These are phyloP conservation scores for Penicillium polonicum DNA, from an alignment of 2,329 filamentous ascomycete species.

Conservation along the genomic window DNA sequence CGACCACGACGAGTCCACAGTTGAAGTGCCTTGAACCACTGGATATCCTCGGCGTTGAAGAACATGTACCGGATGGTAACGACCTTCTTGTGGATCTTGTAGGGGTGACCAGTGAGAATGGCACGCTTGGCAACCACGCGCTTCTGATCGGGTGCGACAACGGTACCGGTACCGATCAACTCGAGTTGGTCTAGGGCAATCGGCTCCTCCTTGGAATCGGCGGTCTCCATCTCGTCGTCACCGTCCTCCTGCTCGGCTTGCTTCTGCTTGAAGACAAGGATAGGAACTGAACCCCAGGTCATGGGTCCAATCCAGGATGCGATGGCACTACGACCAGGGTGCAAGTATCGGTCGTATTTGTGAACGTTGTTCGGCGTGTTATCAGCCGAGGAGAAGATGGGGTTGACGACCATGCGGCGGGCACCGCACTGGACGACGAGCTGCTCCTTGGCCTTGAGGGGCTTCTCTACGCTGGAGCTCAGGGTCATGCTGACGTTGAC, in stretches of 20 bases:
- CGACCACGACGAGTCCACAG: slow-evolving; percentile 90
- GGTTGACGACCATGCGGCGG: slow-evolving; percentile 81
- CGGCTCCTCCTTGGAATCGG: slow-evolving; percentile 43
- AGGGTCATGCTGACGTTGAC: slow-evolving; percentile 89
- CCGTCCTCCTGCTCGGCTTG: slow-evolving; percentile 27
- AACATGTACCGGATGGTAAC: slow-evolving; percentile 99
- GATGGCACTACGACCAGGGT: slow-evolving; percentile 85
- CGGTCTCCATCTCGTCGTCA: slow-evolving; percentile 45
- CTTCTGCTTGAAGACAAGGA: slow-evolving; percentile 75
- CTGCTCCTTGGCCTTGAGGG: slow-evolving; percentile 89
- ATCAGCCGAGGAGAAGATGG: slow-evolving; percentile 84
- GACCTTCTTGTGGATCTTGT: slow-evolving; percentile 97
- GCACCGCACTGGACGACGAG: slow-evolving; percentile 89
- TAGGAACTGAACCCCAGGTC: slow-evolving; percentile 88
- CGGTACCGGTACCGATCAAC: slow-evolving; percentile 83
- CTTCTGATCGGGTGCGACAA: slow-evolving; percentile 68
- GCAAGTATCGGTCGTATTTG: slow-evolving; percentile 90
- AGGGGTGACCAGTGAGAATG: slow-evolving; percentile 91
- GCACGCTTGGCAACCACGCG: slow-evolving; percentile 91
- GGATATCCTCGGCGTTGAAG: slow-evolving; percentile 92
- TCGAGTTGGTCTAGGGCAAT: slow-evolving; percentile 54
- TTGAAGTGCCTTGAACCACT: slow-evolving; percentile 96
- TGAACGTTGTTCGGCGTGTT: slow-evolving; percentile 95
- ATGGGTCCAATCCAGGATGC: slow-evolving; percentile 87
- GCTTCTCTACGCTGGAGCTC: slow-evolving; percentile 69